Conservation (phyloP, 192 early-diverging fungal species). For the Umbelopsis sp. region DNA sequence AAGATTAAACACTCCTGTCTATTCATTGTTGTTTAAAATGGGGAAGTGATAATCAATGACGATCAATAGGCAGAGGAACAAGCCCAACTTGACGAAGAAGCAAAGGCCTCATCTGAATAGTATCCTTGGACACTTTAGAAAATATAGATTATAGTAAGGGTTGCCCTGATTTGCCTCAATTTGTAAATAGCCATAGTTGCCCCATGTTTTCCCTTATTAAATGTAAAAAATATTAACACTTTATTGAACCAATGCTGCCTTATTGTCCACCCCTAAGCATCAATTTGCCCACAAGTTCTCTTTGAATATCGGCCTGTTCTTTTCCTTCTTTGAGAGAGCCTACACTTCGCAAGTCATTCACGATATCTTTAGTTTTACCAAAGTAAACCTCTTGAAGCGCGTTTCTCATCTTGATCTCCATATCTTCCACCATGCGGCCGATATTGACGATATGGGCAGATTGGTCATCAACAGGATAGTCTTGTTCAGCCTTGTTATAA, state of each 20-base stretch:
- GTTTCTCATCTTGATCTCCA: constrained; percentile 98
- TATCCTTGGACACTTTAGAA: not conserved
- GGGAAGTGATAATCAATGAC: not conserved
- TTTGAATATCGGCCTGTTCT: constrained; percentile 79
- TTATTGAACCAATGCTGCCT: not conserved
- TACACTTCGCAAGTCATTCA: constrained; percentile 87
- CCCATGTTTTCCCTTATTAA: not conserved
- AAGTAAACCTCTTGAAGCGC: constrained; percentile 95
- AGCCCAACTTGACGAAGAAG: not conserved
- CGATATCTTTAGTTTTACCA: constrained; percentile 96
- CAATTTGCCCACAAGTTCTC: constrained; percentile 76
- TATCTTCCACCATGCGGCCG: constrained; percentile 96
- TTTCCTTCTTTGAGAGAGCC: constrained; percentile 74
- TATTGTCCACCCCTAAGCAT: constrained; percentile 47
- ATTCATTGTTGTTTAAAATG: not conserved
- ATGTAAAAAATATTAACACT: not conserved
- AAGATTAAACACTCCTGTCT: constrained; percentile 6
- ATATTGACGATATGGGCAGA: constrained; percentile 89
- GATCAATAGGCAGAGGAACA: constrained; percentile 5
- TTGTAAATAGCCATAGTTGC: not conserved
- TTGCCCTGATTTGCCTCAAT: not conserved
- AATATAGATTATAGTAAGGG: not conserved
- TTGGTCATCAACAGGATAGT: constrained; percentile 74
- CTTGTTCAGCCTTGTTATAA: constrained; percentile 73
- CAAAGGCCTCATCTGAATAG: not conserved